phyloP scores from a whole-genome alignment of 176 grass and related monocot species.

The Ananas comosus region DNA sequence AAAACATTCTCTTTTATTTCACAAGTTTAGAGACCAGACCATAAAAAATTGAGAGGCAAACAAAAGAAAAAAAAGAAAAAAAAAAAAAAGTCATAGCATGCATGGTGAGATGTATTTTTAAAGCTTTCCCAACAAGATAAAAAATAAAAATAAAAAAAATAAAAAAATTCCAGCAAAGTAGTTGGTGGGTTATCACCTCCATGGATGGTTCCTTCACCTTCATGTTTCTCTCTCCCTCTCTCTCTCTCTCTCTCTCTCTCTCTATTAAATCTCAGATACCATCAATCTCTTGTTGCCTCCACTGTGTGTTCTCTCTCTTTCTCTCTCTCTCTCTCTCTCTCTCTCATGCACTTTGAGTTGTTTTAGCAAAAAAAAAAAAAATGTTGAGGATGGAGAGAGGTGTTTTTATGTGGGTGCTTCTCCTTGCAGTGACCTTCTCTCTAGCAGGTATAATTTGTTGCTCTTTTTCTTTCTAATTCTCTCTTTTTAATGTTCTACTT shows the following conservation, averaged over 20 bases:
- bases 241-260: no score
- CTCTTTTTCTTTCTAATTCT: background rate
- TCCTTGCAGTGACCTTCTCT: conserved; percentile 32
- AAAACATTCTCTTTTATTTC: no score
- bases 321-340: no score
- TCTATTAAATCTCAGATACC: background rate
- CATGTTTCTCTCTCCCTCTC: background rate
- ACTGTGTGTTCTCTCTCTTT: background rate
- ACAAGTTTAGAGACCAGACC: no score
- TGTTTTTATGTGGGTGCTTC: conserved; percentile 8
- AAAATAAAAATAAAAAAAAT: background rate
- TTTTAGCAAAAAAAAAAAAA: no score
- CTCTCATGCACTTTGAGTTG: background rate
- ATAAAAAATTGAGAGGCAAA: no score
- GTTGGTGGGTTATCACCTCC: background rate
- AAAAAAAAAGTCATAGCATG: background rate
- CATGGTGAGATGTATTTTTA: no score
- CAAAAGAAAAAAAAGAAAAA: background rate
- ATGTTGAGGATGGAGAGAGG: background rate
- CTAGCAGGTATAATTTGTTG: conserved; percentile 36
- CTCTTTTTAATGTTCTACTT: no score
- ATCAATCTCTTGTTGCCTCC: no score
- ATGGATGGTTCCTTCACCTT: background rate
- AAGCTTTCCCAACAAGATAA: background rate
- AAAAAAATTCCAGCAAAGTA: background rate